A percentile compares a stretch with the other conserved stretches of the same genome.
Conservation (phyloP, 495 filamentous ascomycete genomes). For the Penicillium canescens region DNA sequence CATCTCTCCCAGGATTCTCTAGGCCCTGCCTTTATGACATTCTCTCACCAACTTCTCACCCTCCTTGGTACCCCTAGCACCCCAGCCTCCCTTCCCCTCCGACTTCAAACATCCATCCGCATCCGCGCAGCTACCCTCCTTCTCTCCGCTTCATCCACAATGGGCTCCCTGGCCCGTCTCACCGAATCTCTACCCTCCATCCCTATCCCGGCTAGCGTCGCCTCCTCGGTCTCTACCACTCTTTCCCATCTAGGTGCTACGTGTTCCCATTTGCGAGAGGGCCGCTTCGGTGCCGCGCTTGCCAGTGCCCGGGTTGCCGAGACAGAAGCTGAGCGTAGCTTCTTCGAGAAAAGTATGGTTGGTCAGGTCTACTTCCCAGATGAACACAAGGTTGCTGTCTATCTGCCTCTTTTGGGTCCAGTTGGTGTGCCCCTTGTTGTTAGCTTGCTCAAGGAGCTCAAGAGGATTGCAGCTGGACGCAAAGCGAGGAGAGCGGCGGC, state of each 20-base stretch:
- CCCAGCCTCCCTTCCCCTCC: slow-evolving; percentile 76
- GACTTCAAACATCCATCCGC: slow-evolving; percentile 79
- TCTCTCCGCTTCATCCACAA: slow-evolving; percentile 86
- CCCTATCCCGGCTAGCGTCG: slow-evolving; percentile 83
- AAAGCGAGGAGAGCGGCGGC: slow-evolving; percentile 27
- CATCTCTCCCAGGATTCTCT: slow-evolving; percentile 61
- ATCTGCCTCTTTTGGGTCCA: slow-evolving; percentile 86
- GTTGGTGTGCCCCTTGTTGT: slow-evolving; percentile 89
- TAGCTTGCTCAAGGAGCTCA: slow-evolving; percentile 77
- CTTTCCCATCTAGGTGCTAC: slow-evolving; percentile 72
- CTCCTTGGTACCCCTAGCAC: slow-evolving; percentile 84
- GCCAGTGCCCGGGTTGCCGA: slow-evolving; percentile 82
- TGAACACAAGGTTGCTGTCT: slow-evolving; percentile 98
- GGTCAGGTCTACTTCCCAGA: slow-evolving; percentile 97
- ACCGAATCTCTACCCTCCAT: slow-evolving; percentile 85
- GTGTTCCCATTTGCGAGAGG: slow-evolving; percentile 69
- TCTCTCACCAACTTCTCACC: slow-evolving; percentile 88
- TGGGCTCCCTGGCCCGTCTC: slow-evolving; percentile 88
- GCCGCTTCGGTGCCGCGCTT: slow-evolving; percentile 66
- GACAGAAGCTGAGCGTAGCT: slow-evolving; percentile 85
- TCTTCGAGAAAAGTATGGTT: slow-evolving; percentile 99
- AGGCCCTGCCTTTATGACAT: slow-evolving; percentile 78
- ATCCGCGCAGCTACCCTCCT: slow-evolving; percentile 84
- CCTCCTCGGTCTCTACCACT: slow-evolving; percentile 78
- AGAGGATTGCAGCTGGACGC: slow-evolving; percentile 43